Base-by-base conservation (phyloP, 768 basidiomycete species). In the Fistulinella prunicolor region DNA sequence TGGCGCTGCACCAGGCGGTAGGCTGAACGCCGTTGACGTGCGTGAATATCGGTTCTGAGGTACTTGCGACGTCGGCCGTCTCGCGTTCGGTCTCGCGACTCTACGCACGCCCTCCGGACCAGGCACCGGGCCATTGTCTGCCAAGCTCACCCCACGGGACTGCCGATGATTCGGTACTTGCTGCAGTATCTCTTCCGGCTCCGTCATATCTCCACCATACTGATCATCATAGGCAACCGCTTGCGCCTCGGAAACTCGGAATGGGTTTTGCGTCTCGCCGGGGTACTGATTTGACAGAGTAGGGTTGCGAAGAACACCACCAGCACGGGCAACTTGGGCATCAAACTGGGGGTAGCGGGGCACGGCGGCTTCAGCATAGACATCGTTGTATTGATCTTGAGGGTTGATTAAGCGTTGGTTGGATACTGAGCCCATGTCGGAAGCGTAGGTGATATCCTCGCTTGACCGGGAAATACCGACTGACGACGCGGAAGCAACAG, bases 111-210 rank as follows among this genome's bases (percentile, higher is more conserved):
- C 85, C 16, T 87, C 83, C 9, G 82, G 78, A 29, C 79, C 79
- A 34, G 88, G 84, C 2, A 94, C 87, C 32, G 90, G 91, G 13
- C 94, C 94, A 58, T 80, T 71, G 56, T 97, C 94, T 46, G 79
- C 80, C 47, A 97, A 68, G 38, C 84, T 84, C 40, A 96, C 77
- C 20, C 94, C 91, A 10, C 88, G 79, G 6, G 68, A 63, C 41
- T 56, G 58, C 39, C 57, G 57, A 17, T 40, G 55, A 28, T 34
- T 51, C 34, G 43, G 38, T 22, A 60, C 30, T n/a, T n/a, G n/a
- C n/a, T 42, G 55, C 23, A 36, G 50, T 9, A 59, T 44, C 44
- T 75, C 72, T 54, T 74, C 75, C 19, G 67, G 63, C 40, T 75
- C 73, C 24, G 60, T 54, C 28, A 49, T 53, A 49, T 67, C 69